phyloP scores from a whole-genome alignment of 2,329 filamentous ascomycete genomes.

The Ophiosphaerella herpotricha region DNA sequence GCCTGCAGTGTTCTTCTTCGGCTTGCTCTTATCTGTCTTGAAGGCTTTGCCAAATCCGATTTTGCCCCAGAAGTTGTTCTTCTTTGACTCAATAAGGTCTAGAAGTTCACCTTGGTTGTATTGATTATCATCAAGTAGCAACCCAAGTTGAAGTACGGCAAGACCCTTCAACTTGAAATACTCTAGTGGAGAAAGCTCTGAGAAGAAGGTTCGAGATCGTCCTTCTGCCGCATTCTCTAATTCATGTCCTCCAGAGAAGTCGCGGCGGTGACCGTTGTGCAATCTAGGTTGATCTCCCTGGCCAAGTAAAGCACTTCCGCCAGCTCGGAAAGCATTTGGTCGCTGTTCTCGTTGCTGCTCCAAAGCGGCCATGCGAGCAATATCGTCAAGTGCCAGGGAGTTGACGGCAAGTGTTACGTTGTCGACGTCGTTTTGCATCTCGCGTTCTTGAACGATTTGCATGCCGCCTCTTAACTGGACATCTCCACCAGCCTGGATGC shows the following conservation, averaged over 20 bases:
- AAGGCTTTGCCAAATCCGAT: conserved; percentile 96
- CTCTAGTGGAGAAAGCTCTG: conserved; percentile 90
- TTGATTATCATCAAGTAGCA: conserved; percentile 84
- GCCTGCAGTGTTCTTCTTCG: conserved; percentile 70
- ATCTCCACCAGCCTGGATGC: conserved; percentile 72
- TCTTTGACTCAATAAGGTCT: conserved; percentile 88
- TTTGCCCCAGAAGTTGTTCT: conserved; percentile 97
- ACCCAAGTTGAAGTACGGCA: conserved; percentile 92
- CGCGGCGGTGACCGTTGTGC: conserved; percentile 70
- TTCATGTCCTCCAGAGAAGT: conserved; percentile 62
- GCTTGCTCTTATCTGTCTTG: conserved; percentile 79
- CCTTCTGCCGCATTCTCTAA: conserved; percentile 57
- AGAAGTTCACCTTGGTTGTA: conserved; percentile 95
- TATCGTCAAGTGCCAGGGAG: conserved; percentile 91
- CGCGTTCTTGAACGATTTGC: conserved; percentile 80
- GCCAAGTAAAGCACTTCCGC: conserved; percentile 70
- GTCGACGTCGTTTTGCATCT: conserved; percentile 69
- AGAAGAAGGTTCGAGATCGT: conserved; percentile 82
- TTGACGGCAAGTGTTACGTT: conserved; percentile 89
- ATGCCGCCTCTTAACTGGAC: conserved; percentile 63
- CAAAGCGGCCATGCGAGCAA: conserved; percentile 91
- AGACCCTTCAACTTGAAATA: conserved; percentile 97
- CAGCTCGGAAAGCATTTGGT: conserved; percentile 77
- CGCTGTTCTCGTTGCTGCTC: conserved; percentile 92
- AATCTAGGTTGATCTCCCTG: conserved; percentile 67